Evolutionary conservation across 306 rosid genomes (phyloP), one percentile per base, ranked within the genome.

Genomic region (Vicia faba): DNA sequence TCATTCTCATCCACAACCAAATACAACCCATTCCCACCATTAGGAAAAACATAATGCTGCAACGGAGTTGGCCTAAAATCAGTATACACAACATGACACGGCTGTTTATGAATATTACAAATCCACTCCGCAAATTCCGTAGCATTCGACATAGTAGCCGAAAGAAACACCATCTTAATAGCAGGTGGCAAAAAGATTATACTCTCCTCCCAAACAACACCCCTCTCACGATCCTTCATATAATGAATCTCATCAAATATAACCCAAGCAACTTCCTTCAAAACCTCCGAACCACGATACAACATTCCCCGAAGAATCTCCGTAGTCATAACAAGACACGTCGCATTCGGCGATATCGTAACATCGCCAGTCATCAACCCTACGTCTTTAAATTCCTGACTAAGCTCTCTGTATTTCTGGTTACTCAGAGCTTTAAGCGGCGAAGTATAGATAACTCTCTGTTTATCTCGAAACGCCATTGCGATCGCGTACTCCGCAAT

Each of bases 181-280:
- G 89, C 96, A 3, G 96, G 91, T 1, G 98, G 98, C 77, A 89
- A 77, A 29, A 89, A 92, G 4, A 92, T 87, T n/a, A 92, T 92
- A 81, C 98, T 92, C 81, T 92, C 98, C 71, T 92, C 98, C 98
- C 98, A 92, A 70, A 92, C 98, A 45, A 92, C 98, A 59, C 98
- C 98, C 76, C 98, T 84, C 66, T 92, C 98, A 4, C 96, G 84
- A 80, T 92, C 98, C 84, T 82, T 89, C 98, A 92, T 92, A 35
- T 92, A 92, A 66, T 92, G 98, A 55, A 92, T 92, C 70, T 92
- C 98, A 71, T 92, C 98, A 53, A 92, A 92, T 28, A 92, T 92
- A 40, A 92, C 98, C 96, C 98, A 92, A 2, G 93, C 91, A 3
- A 92, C 98, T 82, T 92, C 98, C 72, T 92, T 92, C 50, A 92